Conservation (phyloP, 2,329 filamentous ascomycete genomes). For the Aspergillus ustus region DNA sequence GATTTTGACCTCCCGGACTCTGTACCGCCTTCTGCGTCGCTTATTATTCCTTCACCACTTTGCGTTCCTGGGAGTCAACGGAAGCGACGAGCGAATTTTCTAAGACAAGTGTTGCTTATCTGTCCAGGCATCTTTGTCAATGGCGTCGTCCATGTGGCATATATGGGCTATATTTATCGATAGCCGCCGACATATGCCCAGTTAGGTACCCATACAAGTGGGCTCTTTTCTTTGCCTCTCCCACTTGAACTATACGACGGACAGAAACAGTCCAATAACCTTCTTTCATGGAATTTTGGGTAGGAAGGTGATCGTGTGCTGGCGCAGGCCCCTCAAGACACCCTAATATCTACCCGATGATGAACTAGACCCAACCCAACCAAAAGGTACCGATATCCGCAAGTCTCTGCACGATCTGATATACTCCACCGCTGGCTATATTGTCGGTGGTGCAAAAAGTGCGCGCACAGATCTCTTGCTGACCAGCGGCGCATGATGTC, state of each 20-base stretch:
- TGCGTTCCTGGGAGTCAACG: too few relatives aligned
- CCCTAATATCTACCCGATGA: not conserved
- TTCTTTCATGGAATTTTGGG: not conserved
- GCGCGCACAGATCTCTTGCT: not conserved
- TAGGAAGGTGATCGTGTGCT: not conserved
- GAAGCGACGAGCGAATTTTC: not conserved
- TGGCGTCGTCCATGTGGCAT: not conserved
- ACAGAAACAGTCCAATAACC: not conserved
- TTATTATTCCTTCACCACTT: not conserved
- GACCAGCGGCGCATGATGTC: constrained; percentile 17
- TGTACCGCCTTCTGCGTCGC: not conserved
- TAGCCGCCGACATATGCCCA: not conserved
- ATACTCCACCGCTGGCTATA: not conserved
- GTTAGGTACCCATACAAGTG: not conserved
- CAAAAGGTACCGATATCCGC: not conserved
- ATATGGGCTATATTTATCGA: not conserved
- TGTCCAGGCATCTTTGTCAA: not conserved
- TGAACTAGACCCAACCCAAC: not conserved
- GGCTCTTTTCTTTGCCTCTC: not conserved
- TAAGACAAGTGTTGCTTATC: not conserved
- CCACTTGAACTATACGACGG: not conserved
- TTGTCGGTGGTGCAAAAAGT: not conserved
- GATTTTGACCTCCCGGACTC: not conserved
- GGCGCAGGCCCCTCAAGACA: not conserved
- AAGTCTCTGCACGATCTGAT: not conserved